phyloP scores from a whole-genome alignment of 1,284 basidiomycete genomes.

The Mixia osmundae region DNA sequence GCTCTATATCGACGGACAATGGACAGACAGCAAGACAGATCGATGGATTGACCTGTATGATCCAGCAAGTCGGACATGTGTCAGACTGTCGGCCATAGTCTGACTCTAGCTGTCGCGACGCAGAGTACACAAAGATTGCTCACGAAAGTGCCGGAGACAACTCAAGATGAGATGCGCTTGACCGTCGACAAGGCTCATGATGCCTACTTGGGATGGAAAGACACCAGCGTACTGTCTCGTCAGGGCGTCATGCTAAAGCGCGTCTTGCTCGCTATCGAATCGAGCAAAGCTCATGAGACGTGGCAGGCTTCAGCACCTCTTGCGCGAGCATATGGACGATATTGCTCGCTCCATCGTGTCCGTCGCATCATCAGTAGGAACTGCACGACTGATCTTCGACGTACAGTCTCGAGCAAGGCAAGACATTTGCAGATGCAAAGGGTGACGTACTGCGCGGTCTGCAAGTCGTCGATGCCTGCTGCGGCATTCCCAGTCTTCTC shows the following conservation, averaged over 20 bases:
- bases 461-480: slow-evolving; percentile 78
- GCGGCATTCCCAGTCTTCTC: slow-evolving; percentile 56
- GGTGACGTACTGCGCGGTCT: slow-evolving; percentile 58
- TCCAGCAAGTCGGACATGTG: slow-evolving; percentile 6
- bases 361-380: slow-evolving; percentile 23
- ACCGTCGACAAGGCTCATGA: slow-evolving; percentile 40
- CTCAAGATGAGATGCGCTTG: slow-evolving; percentile 19
- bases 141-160: slow-evolving; percentile 73
- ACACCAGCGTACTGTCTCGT: slow-evolving; percentile 57
- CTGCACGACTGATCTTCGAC: slow-evolving; percentile 53
- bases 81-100: neutral
- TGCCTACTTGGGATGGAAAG: slow-evolving; percentile 76
- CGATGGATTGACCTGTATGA: slow-evolving; percentile 16
- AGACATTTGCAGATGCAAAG: slow-evolving; percentile 52
- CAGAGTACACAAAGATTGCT: slow-evolving; percentile 34
- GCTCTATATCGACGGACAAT: slow-evolving; percentile 15
- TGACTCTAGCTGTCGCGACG: neutral
- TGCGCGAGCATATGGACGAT: slow-evolving; percentile 25
- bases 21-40: slow-evolving; percentile 5
- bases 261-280: slow-evolving; percentile 14
- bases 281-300: neutral
- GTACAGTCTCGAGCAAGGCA: slow-evolving; percentile 75
- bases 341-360: slow-evolving; percentile 17
- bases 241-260: slow-evolving; percentile 79
- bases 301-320: slow-evolving; percentile 21